Evolutionary conservation across 2,329 filamentous ascomycete species (phyloP).

Genomic region (Xylaria sp.): DNA sequence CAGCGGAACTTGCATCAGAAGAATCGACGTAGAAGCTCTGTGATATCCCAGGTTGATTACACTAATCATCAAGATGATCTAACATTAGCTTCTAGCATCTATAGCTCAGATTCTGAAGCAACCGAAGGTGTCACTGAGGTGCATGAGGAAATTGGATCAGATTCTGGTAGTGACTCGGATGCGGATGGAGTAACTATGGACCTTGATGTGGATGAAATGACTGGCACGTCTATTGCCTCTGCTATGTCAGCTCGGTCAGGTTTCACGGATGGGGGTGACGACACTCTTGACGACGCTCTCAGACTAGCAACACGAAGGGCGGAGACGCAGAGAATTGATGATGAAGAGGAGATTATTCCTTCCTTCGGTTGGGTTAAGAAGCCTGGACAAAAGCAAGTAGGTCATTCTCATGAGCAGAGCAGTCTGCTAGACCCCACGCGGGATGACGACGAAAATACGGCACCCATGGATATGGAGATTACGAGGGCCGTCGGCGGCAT

Average conservation of each 20-base stretch:
- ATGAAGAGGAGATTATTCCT: constrained; percentile 76
- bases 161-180: constrained; percentile 64
- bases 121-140: constrained; percentile 66
- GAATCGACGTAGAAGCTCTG: constrained; percentile 71
- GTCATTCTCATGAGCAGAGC: constrained; percentile 56
- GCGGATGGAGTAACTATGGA: constrained; percentile 82
- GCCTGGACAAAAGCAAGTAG: constrained; percentile 49
- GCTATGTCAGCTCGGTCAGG: constrained; percentile 63
- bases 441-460: constrained; percentile 51
- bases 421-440: constrained; percentile 47
- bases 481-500: constrained; percentile 67
- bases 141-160: constrained; percentile 58
- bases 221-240: constrained; percentile 73
- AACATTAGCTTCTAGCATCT: constrained; percentile 79
- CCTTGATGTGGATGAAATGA: constrained; percentile 81
- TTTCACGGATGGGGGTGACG: constrained; percentile 72
- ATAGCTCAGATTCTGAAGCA: constrained; percentile 73
- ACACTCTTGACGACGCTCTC: constrained; percentile 79
- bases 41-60: constrained; percentile 71
- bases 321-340: constrained; percentile 75
- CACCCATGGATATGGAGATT: constrained; percentile 66
- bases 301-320: constrained; percentile 79
- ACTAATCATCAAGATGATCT: constrained; percentile 73
- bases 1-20: constrained; percentile 73
- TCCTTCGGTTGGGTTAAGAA: constrained; percentile 81